Evolutionary conservation across 306 rosid species (phyloP).

Genomic region (Oxytropis ochrocephala): DNA sequence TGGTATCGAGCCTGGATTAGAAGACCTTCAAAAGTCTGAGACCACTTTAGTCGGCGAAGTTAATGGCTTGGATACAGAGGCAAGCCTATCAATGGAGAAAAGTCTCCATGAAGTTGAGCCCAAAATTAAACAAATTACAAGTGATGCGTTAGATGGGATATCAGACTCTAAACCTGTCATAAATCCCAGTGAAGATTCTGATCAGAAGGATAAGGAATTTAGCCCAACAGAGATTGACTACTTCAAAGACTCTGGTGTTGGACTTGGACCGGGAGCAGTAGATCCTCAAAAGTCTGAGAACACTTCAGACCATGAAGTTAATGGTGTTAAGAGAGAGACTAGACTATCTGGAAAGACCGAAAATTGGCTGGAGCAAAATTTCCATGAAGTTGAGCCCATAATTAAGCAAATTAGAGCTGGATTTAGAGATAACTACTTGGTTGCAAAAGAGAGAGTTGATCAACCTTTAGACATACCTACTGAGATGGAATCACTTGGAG

Average conservation of each 20-base stretch:
- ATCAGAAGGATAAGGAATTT: constrained; percentile 32
- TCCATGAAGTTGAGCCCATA: constrained; percentile 73
- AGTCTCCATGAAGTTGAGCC: constrained; percentile 56
- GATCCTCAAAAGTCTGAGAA: constrained; percentile 28
- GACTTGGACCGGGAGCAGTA: constrained; percentile 18
- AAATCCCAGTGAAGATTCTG: constrained; percentile 31
- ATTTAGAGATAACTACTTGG: constrained; percentile 66
- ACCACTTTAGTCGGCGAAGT: constrained; percentile 36
- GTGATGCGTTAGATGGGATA: constrained; percentile 24
- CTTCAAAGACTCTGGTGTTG: constrained; percentile 16
- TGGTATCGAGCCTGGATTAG: constrained; percentile 20
- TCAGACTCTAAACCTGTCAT: constrained; percentile 31
- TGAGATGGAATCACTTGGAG: constrained; percentile 33
- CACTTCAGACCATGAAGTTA: constrained; percentile 34
- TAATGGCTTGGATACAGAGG: constrained; percentile 24
- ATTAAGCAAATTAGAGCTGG: constrained; percentile 68
- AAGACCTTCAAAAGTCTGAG: constrained; percentile 31
- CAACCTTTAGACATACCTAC: constrained; percentile 32
- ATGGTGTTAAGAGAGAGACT: constrained; percentile 19
- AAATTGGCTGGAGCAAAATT: constrained; percentile 71
- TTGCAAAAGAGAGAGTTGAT: constrained; percentile 58
- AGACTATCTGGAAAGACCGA: constrained; percentile 35
- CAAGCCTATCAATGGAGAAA: constrained; percentile 31
- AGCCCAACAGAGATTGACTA: constrained; percentile 22
- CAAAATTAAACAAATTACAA: constrained; percentile 41